Percentiles rank a stretch among this genome's conserved stretches.
Evolutionary conservation across 139 green algal genomes (phyloP).

Genomic region (Nannochloris sp.): DNA sequence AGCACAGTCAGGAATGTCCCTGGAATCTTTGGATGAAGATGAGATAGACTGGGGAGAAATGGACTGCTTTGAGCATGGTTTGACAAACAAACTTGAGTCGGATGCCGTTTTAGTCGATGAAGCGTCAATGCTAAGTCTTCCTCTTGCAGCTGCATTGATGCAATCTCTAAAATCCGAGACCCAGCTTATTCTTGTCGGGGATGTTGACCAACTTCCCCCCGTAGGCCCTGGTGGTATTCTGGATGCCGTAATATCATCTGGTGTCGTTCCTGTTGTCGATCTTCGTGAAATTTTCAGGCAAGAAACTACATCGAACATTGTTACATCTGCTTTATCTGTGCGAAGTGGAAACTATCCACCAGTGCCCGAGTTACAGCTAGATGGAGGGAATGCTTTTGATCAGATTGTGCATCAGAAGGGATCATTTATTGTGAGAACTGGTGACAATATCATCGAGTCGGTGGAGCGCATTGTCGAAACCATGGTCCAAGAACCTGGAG

Average conservation of each 20-base stretch:
- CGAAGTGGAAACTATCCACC: slow-evolving; percentile 31
- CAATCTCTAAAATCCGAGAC: slow-evolving; percentile 32
- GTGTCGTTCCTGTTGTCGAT: slow-evolving; percentile 44
- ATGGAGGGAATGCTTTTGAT: neutral
- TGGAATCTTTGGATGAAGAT: slow-evolving; percentile 12
- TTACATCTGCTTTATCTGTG: slow-evolving; percentile 55
- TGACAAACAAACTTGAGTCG: slow-evolving; percentile 22
- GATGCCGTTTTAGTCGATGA: slow-evolving; percentile 70
- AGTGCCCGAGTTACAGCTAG: neutral
- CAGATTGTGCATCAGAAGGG: neutral
- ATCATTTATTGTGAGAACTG: neutral
- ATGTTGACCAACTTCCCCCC: slow-evolving; percentile 76
- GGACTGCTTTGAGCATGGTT: slow-evolving; percentile 1
- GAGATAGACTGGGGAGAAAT: neutral
- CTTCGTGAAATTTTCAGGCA: slow-evolving; percentile 65
- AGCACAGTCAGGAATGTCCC: neutral
- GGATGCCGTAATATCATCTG: slow-evolving; percentile 30
- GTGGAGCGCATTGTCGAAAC: neutral
- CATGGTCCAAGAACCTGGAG: neutral
- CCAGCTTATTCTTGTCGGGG: slow-evolving; percentile 73
- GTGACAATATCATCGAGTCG: neutral
- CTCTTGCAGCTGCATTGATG: slow-evolving; percentile 56
- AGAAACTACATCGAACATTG: slow-evolving; percentile 44
- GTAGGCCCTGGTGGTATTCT: slow-evolving; percentile 61
- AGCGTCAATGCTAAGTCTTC: slow-evolving; percentile 70